Base-by-base conservation (phyloP, 2,329 filamentous ascomycete genomes). In the Pleurostoma richardsiae region DNA sequence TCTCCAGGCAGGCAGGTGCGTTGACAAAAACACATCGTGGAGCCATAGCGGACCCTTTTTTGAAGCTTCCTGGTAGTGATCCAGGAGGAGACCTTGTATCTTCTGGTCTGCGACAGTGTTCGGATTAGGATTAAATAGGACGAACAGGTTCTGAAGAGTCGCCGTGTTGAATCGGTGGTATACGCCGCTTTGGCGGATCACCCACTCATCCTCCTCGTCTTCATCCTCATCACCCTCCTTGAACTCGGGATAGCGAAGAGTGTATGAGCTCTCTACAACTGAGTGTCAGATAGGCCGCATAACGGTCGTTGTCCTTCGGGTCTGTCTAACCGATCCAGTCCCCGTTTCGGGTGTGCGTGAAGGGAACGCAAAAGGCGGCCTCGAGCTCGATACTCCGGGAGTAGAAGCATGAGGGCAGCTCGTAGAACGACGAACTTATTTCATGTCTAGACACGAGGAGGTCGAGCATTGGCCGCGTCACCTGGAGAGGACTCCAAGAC, bases 361-460 rank as follows among this genome's bases (percentile, higher is more conserved):
- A 58, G 1, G 59, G 59, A 6, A 59, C 40, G 41, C 55, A 59
- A 38, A 50, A 57, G 10, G 54, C 55, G 33, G 59, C 52, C 40
- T 62, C 59, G 4, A 56, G 42, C 3, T 59, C 58, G 5, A 54
- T 42, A 30, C 53, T 60, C 4, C 56, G 57, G 26, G 49, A 45
- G 44, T 61, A 61, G 39, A 61, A 62, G 30, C 54, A 60, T 6
- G 59, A 59, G 3, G 57, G 54, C 7, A 62, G 31, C 29, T 58
- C 52, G 47, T 54, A 58, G 43, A 62, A 52, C 5, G 52, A 53
- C 7, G 47, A 10, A 40, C 47, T 49, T 10, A 60, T 52, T 4
- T 40, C 49, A 44, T 59, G 57, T n/a, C 49, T 51, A 4, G 52
- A 46, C 4, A 56, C 52, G 40, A 62, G 51, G 26, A 51, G 46